phyloP scores from a whole-genome alignment of 371 early-diverging fungal genomes.

The Coemansia sp. region DNA sequence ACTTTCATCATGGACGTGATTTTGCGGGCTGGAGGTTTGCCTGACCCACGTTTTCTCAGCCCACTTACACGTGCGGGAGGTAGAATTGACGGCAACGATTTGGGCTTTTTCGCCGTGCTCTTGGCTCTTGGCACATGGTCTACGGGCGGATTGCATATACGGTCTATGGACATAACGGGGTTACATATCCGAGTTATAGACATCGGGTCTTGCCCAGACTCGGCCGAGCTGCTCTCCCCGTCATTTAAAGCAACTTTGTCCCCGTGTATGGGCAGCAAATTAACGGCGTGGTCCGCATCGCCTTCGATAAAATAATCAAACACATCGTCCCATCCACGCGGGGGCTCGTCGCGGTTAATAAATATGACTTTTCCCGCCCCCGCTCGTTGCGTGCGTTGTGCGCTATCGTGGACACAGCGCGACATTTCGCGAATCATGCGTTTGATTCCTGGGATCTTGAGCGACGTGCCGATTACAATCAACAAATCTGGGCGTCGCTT shows the following conservation, averaged over 20 bases:
- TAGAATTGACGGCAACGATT: neutral
- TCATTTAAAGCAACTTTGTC: neutral
- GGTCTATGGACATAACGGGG: too few species aligned
- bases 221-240: neutral
- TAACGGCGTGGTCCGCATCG: constrained; percentile 39
- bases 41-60: neutral
- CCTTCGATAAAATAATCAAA: constrained; percentile 50
- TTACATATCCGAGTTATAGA: neutral
- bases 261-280: constrained; percentile 9
- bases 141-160: too few species aligned
- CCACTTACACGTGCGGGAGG: neutral
- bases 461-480: constrained; percentile 95
- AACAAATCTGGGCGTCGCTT: constrained; percentile 75
- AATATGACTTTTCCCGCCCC: constrained; percentile 49
- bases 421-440: constrained; percentile 50
- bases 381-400: constrained; percentile 27
- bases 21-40: constrained; percentile 10
- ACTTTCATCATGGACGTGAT: constrained; percentile 36
- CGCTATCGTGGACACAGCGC: constrained; percentile 37
- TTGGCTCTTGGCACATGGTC: too few species aligned
- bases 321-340: constrained; percentile 47
- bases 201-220: too few species aligned
- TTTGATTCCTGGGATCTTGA: constrained; percentile 52
- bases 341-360: constrained; percentile 51
- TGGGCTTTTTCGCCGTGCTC: neutral